Percentiles rank a stretch among this genome's conserved stretches.
Evolutionary conservation across 768 basidiomycete genomes (phyloP).

Genomic region (Pleurotus pulmonarius): DNA sequence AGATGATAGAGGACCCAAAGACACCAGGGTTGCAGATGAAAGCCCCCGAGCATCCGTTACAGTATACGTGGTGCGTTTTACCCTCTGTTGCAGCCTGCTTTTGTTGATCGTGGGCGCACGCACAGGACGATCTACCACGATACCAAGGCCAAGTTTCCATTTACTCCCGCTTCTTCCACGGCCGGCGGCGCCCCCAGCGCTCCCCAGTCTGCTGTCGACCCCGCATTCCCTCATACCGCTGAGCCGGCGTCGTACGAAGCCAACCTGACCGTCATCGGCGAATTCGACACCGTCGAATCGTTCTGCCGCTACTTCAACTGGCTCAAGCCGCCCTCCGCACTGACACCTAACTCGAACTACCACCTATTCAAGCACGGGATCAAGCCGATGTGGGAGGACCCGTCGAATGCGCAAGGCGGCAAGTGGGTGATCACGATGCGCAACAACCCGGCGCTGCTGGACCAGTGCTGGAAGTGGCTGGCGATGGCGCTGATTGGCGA

Average conservation of each 20-base stretch:
- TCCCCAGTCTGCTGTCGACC: slow-evolving; percentile 19
- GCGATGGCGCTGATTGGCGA: slow-evolving; percentile 91
- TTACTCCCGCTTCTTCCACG: slow-evolving; percentile 37
- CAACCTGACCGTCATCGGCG: slow-evolving; percentile 80
- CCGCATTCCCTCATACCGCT: slow-evolving; percentile 23
- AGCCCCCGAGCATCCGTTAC: slow-evolving; percentile 80
- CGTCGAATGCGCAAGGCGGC: slow-evolving; percentile 86
- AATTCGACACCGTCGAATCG: slow-evolving; percentile 85
- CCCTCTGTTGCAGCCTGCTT: too few relatives aligned
- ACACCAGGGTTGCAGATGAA: slow-evolving; percentile 70
- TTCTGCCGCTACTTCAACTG: slow-evolving; percentile 94
- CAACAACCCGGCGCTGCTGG: slow-evolving; percentile 72
- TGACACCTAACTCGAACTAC: slow-evolving; percentile 90
- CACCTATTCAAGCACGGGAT: slow-evolving; percentile 94
- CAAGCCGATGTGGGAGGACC: slow-evolving; percentile 98
- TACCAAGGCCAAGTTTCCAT: slow-evolving; percentile 69
- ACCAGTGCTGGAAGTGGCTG: slow-evolving; percentile 88
- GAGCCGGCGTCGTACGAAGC: slow-evolving; percentile 79
- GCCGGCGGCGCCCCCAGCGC: slow-evolving; percentile 17
- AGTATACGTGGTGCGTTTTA: slow-evolving; percentile 68
- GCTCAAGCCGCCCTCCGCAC: slow-evolving; percentile 86
- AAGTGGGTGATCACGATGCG: slow-evolving; percentile 97
- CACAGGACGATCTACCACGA: slow-evolving; percentile 89
- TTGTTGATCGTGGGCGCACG: not conserved
- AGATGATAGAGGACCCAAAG: slow-evolving; percentile 81